Percentiles rank a stretch among this genome's conserved stretches.
Conservation (phyloP, 2,329 filamentous ascomycete genomes). For the Epicoccum nigrum region DNA sequence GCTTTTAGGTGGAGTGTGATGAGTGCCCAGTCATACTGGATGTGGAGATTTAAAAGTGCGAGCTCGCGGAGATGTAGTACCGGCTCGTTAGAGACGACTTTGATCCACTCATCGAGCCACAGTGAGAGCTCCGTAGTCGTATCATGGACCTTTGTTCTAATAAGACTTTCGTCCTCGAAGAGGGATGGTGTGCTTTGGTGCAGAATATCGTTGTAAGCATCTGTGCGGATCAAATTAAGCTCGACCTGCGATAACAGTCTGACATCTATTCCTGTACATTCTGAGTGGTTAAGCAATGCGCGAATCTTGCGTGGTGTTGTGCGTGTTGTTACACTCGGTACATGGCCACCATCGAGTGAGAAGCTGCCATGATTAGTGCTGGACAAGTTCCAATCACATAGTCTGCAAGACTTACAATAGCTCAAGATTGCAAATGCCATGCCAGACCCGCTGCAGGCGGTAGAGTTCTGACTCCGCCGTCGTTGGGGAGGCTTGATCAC, state of each 20-base stretch:
- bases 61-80: conserved; percentile 20
- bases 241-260: conserved; percentile 61
- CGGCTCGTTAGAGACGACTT: conserved; percentile 29
- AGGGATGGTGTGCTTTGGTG: conserved; percentile 15
- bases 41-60: conserved; percentile 54
- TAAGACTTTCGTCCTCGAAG: conserved; percentile 23
- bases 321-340: conserved; percentile 47
- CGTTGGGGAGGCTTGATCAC: conserved; percentile 4
- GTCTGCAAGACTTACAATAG: conserved; percentile 41
- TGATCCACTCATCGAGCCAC: conserved; percentile 52
- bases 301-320: conserved; percentile 53
- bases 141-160: conserved; percentile 29
- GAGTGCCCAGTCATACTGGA: conserved; percentile 62
- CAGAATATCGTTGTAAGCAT: conserved; percentile 35
- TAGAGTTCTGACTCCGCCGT: conserved; percentile 44
- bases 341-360: conserved; percentile 54
- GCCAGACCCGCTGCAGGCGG: conserved; percentile 55
- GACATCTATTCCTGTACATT: conserved; percentile 56
- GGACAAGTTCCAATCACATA: neutral
- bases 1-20: conserved; percentile 61
- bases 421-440: conserved; percentile 60
- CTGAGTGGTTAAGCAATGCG: conserved; percentile 52
- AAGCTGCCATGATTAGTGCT: conserved; percentile 25
- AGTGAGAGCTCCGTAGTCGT: conserved; percentile 37
- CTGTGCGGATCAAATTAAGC: conserved; percentile 51